phyloP scores from a whole-genome alignment of 2,329 filamentous ascomycete species.

The Lachnellula arida region DNA sequence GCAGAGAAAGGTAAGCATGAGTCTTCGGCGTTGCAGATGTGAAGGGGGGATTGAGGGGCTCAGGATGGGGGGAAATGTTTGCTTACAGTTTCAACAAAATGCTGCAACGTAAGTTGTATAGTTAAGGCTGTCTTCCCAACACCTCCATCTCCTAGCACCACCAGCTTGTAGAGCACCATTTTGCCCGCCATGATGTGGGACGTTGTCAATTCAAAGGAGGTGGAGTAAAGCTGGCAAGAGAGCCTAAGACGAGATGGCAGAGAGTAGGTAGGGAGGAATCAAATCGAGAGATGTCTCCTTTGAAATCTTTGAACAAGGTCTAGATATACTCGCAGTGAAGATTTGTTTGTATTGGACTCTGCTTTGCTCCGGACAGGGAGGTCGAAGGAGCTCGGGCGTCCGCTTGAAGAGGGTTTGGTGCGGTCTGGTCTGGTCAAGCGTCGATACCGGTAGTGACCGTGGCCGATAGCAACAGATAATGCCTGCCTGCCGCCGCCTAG shows the following conservation, averaged over 20 bases:
- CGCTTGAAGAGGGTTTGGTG: neutral
- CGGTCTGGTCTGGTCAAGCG: neutral
- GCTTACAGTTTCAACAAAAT: slow-evolving; percentile 89
- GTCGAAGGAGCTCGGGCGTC: slow-evolving; percentile 13
- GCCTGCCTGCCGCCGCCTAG: neutral
- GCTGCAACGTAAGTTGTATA: slow-evolving; percentile 94
- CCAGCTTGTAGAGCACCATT: slow-evolving; percentile 94
- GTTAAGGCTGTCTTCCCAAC: slow-evolving; percentile 92
- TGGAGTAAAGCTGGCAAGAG: slow-evolving; percentile 8
- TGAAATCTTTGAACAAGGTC: neutral
- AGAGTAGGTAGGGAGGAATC: neutral
- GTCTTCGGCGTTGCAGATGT: neutral
- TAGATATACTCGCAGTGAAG: neutral
- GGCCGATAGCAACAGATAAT: neutral
- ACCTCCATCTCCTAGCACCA: slow-evolving; percentile 90
- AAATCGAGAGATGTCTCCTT: neutral
- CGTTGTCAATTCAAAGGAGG: slow-evolving; percentile 7
- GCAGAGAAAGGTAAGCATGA: slow-evolving; percentile 15
- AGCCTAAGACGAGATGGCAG: slow-evolving; percentile 6
- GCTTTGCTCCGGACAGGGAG: neutral
- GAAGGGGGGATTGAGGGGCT: neutral
- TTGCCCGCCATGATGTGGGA: slow-evolving; percentile 67
- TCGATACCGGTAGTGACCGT: slow-evolving; percentile 1
- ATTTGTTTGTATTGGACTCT: slow-evolving; percentile 2
- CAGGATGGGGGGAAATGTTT: neutral